Evolutionary conservation across 2,329 filamentous ascomycete genomes (phyloP).

Genomic region (Tolypocladium tundrense): DNA sequence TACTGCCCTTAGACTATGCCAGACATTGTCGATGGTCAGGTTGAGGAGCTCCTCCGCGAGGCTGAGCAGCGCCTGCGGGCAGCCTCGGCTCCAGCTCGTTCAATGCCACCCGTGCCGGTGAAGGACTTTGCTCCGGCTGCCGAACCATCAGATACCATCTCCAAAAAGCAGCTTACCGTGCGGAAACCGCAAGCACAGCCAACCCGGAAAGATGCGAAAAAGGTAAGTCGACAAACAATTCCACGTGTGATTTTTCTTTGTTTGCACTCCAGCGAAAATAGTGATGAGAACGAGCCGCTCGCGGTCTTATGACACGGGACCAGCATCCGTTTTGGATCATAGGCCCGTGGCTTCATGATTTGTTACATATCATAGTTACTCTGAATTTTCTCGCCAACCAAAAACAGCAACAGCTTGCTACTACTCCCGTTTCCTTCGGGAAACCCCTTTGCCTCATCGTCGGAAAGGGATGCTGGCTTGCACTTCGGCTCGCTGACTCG

Average conservation of each 20-base stretch:
- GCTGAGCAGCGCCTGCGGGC: conserved; percentile 6
- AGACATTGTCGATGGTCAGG: conserved; percentile 4
- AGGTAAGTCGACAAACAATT: background rate
- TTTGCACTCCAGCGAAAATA: background rate
- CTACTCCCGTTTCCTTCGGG: background rate
- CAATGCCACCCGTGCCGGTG: background rate
- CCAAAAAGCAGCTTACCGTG: conserved; percentile 6
- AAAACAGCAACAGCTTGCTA: background rate
- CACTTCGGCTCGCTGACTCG: background rate
- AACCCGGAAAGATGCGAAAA: background rate
- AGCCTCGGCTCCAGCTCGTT: background rate
- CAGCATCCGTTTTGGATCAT: conserved; percentile 30
- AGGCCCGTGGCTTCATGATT: conserved; percentile 51
- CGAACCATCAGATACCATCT: background rate
- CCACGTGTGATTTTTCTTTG: background rate
- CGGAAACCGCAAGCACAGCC: conserved; percentile 5
- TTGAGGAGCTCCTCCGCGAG: conserved; percentile 8
- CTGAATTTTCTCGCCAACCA: conserved; percentile 33
- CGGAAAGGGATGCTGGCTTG: background rate
- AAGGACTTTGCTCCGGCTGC: background rate
- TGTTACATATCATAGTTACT: conserved; percentile 61
- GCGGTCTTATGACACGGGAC: conserved; percentile 26
- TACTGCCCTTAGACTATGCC: conserved; percentile 4
- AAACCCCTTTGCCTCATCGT: background rate
- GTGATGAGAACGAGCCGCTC: conserved; percentile 31